Percentiles rank a stretch among this genome's conserved stretches.
phyloP scores from a whole-genome alignment of 164 flowering plant genomes.

The Macadamia tetraphylla region DNA sequence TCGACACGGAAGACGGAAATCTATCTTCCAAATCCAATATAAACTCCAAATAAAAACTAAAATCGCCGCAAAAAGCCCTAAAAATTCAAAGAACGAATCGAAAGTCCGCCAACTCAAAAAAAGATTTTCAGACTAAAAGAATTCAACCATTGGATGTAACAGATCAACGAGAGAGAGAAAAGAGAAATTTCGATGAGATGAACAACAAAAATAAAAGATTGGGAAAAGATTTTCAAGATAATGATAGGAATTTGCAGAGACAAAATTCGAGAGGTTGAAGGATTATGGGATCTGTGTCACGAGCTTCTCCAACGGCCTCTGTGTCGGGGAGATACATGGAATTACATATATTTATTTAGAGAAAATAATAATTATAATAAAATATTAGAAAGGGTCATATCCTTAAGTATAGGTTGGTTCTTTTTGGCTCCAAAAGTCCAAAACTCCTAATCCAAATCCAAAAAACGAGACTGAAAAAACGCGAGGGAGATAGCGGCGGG shows the following conservation, averaged over 20 bases:
- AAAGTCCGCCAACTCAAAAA: neutral
- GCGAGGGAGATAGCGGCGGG: neutral
- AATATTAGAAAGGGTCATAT: constrained; percentile 27
- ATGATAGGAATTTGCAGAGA: neutral
- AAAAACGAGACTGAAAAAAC: neutral
- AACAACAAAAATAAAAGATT: too few species aligned
- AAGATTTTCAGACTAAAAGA: neutral
- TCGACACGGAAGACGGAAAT: neutral
- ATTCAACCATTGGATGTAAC: neutral
- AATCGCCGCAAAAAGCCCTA: neutral
- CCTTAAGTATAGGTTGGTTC: neutral
- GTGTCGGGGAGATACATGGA: neutral
- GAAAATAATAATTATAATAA: neutral
- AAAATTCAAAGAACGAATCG: neutral
- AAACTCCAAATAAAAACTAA: neutral
- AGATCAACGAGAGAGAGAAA: neutral
- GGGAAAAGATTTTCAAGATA: neutral
- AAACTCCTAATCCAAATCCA: neutral
- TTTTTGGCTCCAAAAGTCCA: neutral
- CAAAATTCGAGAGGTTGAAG: neutral
- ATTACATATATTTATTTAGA: neutral
- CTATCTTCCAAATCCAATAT: neutral
- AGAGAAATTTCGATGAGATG: neutral
- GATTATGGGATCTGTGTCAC: neutral
- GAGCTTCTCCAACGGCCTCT: constrained; percentile 2